A percentile compares a stretch with the other conserved stretches of the same genome.
Conservation (phyloP, 2,329 filamentous ascomycete genomes). For the Tolypocladium inflatum region DNA sequence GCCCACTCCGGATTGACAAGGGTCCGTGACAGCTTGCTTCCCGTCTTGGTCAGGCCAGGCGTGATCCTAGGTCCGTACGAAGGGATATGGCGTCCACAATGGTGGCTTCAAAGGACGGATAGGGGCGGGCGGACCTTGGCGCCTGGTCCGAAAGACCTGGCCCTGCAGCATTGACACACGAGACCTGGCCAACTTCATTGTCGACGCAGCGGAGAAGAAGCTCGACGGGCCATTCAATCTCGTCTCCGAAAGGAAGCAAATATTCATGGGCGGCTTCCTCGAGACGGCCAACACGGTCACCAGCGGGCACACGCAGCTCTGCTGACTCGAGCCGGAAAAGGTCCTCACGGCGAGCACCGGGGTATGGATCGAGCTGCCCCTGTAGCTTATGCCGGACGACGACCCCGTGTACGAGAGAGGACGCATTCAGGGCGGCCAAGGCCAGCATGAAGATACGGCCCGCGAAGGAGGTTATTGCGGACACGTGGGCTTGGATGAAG, state of each 20-base stretch:
- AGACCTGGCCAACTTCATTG: conserved; percentile 5
- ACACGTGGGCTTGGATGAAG: conserved; percentile 6
- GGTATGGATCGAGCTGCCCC: conserved; percentile 2
- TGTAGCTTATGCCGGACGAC: conserved; percentile 2
- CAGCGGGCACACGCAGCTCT: conserved; percentile 1
- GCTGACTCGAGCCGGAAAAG: conserved; percentile 4
- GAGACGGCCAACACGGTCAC: neutral
- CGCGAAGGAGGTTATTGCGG: neutral
- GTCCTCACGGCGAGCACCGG: neutral
- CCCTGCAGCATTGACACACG: conserved; percentile 6
- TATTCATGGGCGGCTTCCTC: conserved; percentile 1
- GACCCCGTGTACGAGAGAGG: neutral
- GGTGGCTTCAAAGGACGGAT: conserved; percentile 5
- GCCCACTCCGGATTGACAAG: neutral
- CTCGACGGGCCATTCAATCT: conserved; percentile 1
- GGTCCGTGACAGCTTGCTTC: neutral
- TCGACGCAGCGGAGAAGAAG: conserved; percentile 5
- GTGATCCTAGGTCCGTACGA: conserved; percentile 6
- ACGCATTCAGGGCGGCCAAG: neutral
- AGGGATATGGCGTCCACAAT: neutral
- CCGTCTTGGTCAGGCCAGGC: neutral
- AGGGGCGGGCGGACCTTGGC: conserved; percentile 4
- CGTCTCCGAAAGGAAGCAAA: neutral
- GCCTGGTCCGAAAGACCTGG: conserved; percentile 3
- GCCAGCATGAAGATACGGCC: conserved; percentile 3